Evolutionary conservation across 2,329 filamentous ascomycete species (phyloP).

Genomic region (Phyllachora maydis): DNA sequence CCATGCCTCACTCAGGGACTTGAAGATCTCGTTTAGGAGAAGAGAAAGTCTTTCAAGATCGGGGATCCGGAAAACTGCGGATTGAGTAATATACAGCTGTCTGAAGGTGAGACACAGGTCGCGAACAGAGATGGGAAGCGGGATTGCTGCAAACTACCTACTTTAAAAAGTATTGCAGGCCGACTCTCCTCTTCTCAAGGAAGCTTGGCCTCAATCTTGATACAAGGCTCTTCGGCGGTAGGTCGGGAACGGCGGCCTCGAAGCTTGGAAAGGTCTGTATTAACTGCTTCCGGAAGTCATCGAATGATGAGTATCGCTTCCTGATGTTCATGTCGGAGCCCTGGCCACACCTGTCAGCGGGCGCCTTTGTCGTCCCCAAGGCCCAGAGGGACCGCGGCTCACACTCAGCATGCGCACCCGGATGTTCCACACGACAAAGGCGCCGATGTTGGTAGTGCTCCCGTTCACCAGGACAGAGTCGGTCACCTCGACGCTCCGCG

Average conservation of each 20-base stretch:
- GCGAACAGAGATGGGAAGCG: constrained; percentile 2
- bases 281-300: constrained; percentile 55
- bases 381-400: constrained; percentile 13
- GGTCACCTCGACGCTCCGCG: constrained; percentile 37
- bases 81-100: constrained; percentile 73
- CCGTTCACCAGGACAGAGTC: constrained; percentile 36
- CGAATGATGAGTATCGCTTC: constrained; percentile 84
- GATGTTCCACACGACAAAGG: constrained; percentile 91
- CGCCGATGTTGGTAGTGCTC: constrained; percentile 42
- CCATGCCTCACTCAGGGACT: too few species aligned
- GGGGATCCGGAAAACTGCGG: constrained; percentile 88
- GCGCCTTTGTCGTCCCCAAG: background rate
- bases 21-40: constrained; percentile 37
- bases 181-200: constrained; percentile 62
- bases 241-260: constrained; percentile 62
- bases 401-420: constrained; percentile 71
- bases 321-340: constrained; percentile 40
- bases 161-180: constrained; percentile 87
- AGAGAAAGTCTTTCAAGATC: constrained; percentile 77
- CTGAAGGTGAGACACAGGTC: constrained; percentile 5
- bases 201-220: constrained; percentile 73
- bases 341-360: constrained; percentile 15
- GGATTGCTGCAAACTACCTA: constrained; percentile 18
- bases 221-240: constrained; percentile 82
- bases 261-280: constrained; percentile 68